Evolutionary conservation across 805 yeast genomes (phyloP).

Genomic region (Ogataea sp.): DNA sequence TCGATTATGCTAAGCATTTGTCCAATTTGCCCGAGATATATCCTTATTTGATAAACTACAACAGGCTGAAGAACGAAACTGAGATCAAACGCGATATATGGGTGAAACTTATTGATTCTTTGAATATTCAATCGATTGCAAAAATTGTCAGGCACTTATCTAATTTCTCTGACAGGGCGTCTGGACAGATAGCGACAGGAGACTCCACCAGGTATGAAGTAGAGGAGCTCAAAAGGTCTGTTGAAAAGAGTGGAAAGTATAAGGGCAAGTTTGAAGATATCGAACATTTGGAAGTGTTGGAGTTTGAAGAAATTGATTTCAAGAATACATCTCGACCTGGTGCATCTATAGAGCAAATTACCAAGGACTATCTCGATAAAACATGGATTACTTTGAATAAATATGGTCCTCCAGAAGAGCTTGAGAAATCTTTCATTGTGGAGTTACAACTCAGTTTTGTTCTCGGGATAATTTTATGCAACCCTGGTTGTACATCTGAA

Average conservation of each 20-base stretch:
- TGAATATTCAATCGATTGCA: background rate
- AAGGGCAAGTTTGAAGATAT: conserved; percentile 22
- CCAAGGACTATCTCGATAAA: conserved; percentile 49
- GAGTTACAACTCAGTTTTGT: conserved; percentile 50
- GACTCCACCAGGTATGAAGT: background rate
- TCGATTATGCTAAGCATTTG: background rate
- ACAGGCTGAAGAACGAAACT: conserved; percentile 10
- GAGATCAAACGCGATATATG: background rate
- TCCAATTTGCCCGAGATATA: conserved; percentile 2
- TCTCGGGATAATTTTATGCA: conserved; percentile 45
- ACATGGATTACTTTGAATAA: conserved; percentile 43
- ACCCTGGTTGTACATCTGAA: conserved; percentile 54
- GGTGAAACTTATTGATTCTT: background rate
- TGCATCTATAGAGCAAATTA: conserved; percentile 32
- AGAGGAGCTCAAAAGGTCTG: background rate
- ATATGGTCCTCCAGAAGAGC: conserved; percentile 23
- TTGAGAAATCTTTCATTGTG: conserved; percentile 32
- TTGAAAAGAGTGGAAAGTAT: conserved; percentile 16
- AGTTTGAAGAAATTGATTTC: conserved; percentile 34
- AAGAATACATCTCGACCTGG: conserved; percentile 28
- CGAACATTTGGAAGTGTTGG: conserved; percentile 26
- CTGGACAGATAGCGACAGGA: too few relatives aligned
- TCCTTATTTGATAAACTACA: conserved; percentile 14
- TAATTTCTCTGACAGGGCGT: too few relatives aligned
- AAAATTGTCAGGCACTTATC: conserved; percentile 3